A percentile compares a stretch with the other conserved stretches of the same genome.
phyloP scores from a whole-genome alignment of 2,329 filamentous ascomycete genomes.

The Didymellaceae sp. region DNA sequence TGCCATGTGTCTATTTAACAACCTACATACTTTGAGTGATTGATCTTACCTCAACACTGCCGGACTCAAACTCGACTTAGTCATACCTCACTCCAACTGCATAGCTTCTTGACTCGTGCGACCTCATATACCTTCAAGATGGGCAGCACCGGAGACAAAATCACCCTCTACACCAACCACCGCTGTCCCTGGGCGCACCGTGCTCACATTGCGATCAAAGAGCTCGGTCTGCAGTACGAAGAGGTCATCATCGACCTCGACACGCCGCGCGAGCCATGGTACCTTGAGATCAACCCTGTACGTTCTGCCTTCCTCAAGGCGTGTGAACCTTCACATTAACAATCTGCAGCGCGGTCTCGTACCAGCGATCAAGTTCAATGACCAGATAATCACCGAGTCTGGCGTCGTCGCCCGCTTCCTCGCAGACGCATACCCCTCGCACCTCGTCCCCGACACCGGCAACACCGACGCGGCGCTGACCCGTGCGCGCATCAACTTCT shows the following conservation, averaged over 20 bases:
- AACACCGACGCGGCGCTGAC: slow-evolving; percentile 62
- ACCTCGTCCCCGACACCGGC: slow-evolving; percentile 66
- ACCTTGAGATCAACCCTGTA: slow-evolving; percentile 76
- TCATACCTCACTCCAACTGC: background rate
- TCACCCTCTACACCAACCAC: slow-evolving; percentile 75
- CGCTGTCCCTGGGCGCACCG: slow-evolving; percentile 77
- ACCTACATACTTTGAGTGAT: background rate
- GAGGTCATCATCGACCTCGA: slow-evolving; percentile 76
- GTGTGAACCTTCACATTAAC: slow-evolving; percentile 1
- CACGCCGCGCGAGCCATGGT: slow-evolving; percentile 73
- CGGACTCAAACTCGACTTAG: no score
- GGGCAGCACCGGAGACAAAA: slow-evolving; percentile 49
- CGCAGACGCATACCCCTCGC: slow-evolving; percentile 71
- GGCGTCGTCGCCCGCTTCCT: slow-evolving; percentile 75
- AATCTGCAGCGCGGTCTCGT: slow-evolving; percentile 69
- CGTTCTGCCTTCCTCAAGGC: slow-evolving; percentile 11
- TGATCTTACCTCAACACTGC: no score
- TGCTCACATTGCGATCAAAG: slow-evolving; percentile 72
- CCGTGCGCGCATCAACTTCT: slow-evolving; percentile 73
- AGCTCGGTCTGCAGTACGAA: slow-evolving; percentile 70
- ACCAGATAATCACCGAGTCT: slow-evolving; percentile 74
- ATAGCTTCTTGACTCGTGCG: slow-evolving; percentile 11
- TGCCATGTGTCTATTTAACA: background rate
- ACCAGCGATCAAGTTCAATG: slow-evolving; percentile 68
- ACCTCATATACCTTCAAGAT: slow-evolving; percentile 2